Base-by-base conservation (phyloP, 441 rosid species). In the Gossypium schwendimanii region DNA sequence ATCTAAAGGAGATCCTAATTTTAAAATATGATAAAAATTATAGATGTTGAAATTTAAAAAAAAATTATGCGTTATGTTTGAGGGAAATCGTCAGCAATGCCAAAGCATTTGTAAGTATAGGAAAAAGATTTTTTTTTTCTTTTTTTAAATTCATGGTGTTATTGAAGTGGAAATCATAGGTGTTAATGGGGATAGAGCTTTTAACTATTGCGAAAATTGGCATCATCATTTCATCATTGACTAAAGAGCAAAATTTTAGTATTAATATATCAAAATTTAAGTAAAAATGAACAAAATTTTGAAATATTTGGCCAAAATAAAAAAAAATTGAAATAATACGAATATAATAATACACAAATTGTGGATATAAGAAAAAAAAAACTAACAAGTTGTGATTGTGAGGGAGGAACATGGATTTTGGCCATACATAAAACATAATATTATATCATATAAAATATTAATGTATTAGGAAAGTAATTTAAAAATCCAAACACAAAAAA, bases 11-110 rank as follows among this genome's bases (percentile, higher is more conserved):
- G 33, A 0, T 6, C 33, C 33, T 31, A 31, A 31, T 4, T 31
- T 31, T 31, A 31, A 4, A 31, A 31, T 31, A 31, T 31, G 33
- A 31, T 31, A 4, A 31, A 31, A 31, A 31, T 31, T 31, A 31
- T 31, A 31, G 33, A 31, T 4, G 33, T 31, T 31, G 33, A 31
- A 31, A 31, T 31, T 31, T 0, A n/a, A 4, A 12, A 24, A 18
- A 11, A 12, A 2, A 0, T 17, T 20, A 9, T 3, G 8, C 49
- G 9, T 69, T 63, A 60, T 76, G 72, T 28, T 68, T 39, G 55
- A 53, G 66, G 70, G 31, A 74, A 69, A 33, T 26, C 75, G 63
- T 76, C 78, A 74, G 74, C 77, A 62, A 62, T 74, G 78, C 77
- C 80, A 66, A 67, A 76, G 69, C 41, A 36, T 50, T 2, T 65